Conservation (phyloP, 2,329 filamentous ascomycete genomes). For the Fonsecaea multimorphosa region DNA sequence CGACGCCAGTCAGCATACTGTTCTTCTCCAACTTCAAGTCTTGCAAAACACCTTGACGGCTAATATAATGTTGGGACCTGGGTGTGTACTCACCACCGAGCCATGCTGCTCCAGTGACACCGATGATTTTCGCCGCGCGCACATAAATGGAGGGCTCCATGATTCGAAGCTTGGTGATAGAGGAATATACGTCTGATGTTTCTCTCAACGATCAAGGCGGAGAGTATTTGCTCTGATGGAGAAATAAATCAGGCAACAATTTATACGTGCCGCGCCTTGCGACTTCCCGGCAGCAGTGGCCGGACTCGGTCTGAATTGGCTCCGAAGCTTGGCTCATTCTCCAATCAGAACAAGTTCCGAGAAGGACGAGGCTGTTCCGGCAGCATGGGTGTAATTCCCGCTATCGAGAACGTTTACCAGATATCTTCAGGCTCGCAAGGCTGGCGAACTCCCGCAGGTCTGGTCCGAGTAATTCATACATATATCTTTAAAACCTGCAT, state of each 20-base stretch:
- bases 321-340: neutral
- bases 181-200: neutral
- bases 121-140: neutral
- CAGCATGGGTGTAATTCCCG: too few species aligned
- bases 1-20: neutral
- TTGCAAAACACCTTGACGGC: neutral
- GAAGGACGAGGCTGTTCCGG: neutral
- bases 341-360: neutral
- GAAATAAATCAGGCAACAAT: neutral
- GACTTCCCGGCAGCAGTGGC: neutral
- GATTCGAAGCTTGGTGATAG: neutral
- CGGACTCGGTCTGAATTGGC: neutral
- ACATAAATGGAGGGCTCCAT: conserved; percentile 8
- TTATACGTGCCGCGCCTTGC: neutral
- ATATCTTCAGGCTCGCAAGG: too few species aligned
- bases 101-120: conserved; percentile 10
- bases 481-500: too few species aligned
- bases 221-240: neutral
- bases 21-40: neutral
- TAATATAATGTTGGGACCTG: neutral
- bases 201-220: neutral
- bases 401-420: too few species aligned
- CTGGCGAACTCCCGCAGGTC: too few species aligned
- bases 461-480: too few species aligned
- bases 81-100: neutral